Evolutionary conservation across 202 grass and related monocot genomes (phyloP), one percentile per base, ranked within the genome.

Genomic region (Musa balbisiana): DNA sequence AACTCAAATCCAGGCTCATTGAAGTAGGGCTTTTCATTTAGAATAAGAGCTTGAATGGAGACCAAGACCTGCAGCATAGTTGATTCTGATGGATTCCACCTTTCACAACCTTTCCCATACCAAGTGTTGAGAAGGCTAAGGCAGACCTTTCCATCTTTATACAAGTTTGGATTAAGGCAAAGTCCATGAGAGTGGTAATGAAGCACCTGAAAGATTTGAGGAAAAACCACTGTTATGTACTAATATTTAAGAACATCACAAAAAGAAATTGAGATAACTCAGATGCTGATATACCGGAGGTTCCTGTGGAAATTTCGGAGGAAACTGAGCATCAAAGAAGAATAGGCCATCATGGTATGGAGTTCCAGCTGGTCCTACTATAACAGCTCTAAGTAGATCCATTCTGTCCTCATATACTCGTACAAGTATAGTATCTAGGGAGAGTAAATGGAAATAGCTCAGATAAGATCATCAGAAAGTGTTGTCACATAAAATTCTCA

Each of bases 51-150:
- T 79, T 92, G 90, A 89, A 92, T 89, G 55, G 90, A 92, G 49
- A 92, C 71, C 2, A 92, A 85, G 60, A 92, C 90, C 24, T 92
- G 90, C 26, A 92, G 82, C 84, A 92, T 87, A 15, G 90, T 92
- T 60, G 90, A 89, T 11, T 87, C 80, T 83, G 80, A 49, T 71
- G 78, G 70, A 69, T 80, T 85, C 90, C 90, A 92, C 70, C 11
- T 87, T 81, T 92, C 87, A 59, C 87, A 89, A 53, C 82, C 90
- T 17, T 2, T 76, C 25, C 90, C 90, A 9, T 3, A 2, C 90
- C 90, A 92, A n/a, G 90, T 92, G 70, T 85, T 85, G 56, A 92
- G 82, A 29, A 92, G 84, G 66, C 90, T 92, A 81, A 92, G 90
- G 55, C 90, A 92, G 22, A 89, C 90, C 77, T 81, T 89, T 60